Conservation (phyloP, 768 basidiomycete genomes). For the Pisolithus tinctorius region DNA sequence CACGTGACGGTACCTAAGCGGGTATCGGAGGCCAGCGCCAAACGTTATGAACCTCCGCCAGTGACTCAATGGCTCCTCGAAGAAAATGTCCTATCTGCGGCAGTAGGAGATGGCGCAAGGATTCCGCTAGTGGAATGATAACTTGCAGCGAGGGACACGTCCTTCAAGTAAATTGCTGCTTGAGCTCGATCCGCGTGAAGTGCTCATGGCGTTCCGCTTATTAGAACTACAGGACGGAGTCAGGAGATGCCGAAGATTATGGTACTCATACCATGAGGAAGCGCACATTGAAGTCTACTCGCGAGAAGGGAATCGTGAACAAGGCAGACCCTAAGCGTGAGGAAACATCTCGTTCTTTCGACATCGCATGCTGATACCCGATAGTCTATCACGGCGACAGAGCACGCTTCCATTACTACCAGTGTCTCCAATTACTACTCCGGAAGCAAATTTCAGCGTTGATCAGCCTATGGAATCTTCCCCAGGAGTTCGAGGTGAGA, state of each 20-base stretch:
- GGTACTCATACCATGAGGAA: conserved; percentile 60
- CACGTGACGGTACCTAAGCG: too few species aligned
- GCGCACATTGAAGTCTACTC: conserved; percentile 52
- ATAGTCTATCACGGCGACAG: conserved; percentile 81
- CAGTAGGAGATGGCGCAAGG: conserved; percentile 84
- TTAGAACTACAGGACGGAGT: conserved; percentile 81
- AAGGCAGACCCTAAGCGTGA: conserved; percentile 56
- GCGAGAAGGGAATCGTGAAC: conserved; percentile 43
- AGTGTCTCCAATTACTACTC: conserved; percentile 77
- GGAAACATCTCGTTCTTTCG: conserved; percentile 8
- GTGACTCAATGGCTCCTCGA: conserved; percentile 47
- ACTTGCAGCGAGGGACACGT: conserved; percentile 91
- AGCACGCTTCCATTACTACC: conserved; percentile 74
- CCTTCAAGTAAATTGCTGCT: conserved; percentile 53
- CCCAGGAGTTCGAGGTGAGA: conserved; percentile 70
- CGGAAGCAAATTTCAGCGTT: conserved; percentile 69
- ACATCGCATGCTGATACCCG: not conserved
- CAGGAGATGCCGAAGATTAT: conserved; percentile 57
- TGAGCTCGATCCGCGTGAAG: not conserved
- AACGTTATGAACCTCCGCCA: too few species aligned
- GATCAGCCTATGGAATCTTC: conserved; percentile 59
- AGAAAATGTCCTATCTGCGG: conserved; percentile 72
- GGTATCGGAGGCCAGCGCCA: too few species aligned
- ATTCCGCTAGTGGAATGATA: conserved; percentile 70
- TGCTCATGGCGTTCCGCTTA: not conserved